Percentiles rank a stretch among this genome's conserved stretches.
These are phyloP conservation scores for Aspergillus ochraceoroseus DNA, from an alignment of 2,329 filamentous ascomycete genomes.

Conservation along the genomic window DNA sequence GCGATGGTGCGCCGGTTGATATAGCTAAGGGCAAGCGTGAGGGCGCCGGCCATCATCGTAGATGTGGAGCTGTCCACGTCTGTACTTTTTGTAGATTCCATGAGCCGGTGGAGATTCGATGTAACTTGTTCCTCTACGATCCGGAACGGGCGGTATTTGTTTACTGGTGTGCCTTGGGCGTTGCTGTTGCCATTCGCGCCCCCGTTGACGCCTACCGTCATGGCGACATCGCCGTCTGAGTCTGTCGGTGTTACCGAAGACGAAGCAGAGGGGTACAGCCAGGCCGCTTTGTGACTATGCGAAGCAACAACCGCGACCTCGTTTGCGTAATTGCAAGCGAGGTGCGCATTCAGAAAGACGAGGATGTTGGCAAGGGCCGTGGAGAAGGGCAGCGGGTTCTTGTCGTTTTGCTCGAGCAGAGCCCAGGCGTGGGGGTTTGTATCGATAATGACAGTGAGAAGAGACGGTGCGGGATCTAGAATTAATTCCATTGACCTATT, in stretches of 20 bases:
- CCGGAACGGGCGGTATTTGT: slow-evolving; percentile 91
- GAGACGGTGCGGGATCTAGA: slow-evolving; percentile 62
- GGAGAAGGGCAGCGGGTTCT: slow-evolving; percentile 66
- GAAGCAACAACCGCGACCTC: slow-evolving; percentile 88
- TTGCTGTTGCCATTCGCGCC: slow-evolving; percentile 25
- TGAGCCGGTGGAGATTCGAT: slow-evolving; percentile 65
- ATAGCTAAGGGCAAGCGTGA: slow-evolving; percentile 83
- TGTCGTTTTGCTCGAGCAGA: slow-evolving; percentile 53
- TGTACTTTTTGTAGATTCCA: slow-evolving; percentile 60
- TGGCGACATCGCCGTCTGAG: slow-evolving; percentile 53
- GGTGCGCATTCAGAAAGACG: slow-evolving; percentile 93
- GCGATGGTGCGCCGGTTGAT: slow-evolving; percentile 76
- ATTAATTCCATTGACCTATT: too few relatives aligned
- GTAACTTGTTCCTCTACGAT: slow-evolving; percentile 79
- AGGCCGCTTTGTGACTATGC: slow-evolving; percentile 78
- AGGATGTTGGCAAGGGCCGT: slow-evolving; percentile 83
- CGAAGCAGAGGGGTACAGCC: slow-evolving; percentile 68
- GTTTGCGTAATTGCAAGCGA: slow-evolving; percentile 90
- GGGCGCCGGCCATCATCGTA: slow-evolving; percentile 82
- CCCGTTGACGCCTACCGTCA: slow-evolving; percentile 45
- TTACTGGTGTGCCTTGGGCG: slow-evolving; percentile 58
- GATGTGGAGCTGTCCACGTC: slow-evolving; percentile 62
- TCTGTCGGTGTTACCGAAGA: slow-evolving; percentile 13
- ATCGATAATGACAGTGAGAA: slow-evolving; percentile 87
- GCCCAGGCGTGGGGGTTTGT: slow-evolving; percentile 96